phyloP scores from a whole-genome alignment of 805 yeast species.

The Hanseniaspora occidentalis region DNA sequence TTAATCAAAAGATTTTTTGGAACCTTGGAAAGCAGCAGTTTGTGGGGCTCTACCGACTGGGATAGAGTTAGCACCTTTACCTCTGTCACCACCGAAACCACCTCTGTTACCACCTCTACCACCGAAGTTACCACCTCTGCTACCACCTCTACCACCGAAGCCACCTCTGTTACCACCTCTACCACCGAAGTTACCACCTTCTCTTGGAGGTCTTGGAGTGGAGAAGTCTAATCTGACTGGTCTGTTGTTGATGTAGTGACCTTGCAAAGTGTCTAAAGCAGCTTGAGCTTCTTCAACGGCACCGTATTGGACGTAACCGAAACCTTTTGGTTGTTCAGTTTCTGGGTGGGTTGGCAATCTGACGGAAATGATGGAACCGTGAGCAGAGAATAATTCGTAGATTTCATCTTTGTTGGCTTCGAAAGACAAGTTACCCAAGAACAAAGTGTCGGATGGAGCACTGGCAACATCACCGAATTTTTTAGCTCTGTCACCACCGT shows the following conservation, averaged over 20 bases:
- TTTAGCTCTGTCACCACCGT: conserved; percentile 66
- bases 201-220: conserved; percentile 63
- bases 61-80: conserved; percentile 54
- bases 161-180: conserved; percentile 35
- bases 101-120: conserved; percentile 26
- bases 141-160: conserved; percentile 29
- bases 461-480: conserved; percentile 85
- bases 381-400: conserved; percentile 57
- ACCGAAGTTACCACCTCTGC: conserved; percentile 22
- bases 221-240: conserved; percentile 92
- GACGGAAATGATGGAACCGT: conserved; percentile 76
- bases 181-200: conserved; percentile 30
- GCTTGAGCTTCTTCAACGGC: conserved; percentile 80
- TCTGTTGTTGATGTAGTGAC: conserved; percentile 82
- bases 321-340: conserved; percentile 97
- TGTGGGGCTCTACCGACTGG: conserved; percentile 33
- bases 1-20: conserved; percentile 72
- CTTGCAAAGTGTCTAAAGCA: conserved; percentile 79
- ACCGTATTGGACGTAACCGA: conserved; percentile 91
- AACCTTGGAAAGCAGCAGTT: conserved; percentile 65
- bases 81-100: conserved; percentile 25
- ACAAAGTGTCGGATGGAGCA: conserved; percentile 88
- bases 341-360: conserved; percentile 98
- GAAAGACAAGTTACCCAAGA: conserved; percentile 93
- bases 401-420: conserved; percentile 71